Percentiles rank a stretch among this genome's conserved stretches.
Conservation (phyloP, 371 early-diverging fungal genomes). For the Lichtheimia corymbifera region DNA sequence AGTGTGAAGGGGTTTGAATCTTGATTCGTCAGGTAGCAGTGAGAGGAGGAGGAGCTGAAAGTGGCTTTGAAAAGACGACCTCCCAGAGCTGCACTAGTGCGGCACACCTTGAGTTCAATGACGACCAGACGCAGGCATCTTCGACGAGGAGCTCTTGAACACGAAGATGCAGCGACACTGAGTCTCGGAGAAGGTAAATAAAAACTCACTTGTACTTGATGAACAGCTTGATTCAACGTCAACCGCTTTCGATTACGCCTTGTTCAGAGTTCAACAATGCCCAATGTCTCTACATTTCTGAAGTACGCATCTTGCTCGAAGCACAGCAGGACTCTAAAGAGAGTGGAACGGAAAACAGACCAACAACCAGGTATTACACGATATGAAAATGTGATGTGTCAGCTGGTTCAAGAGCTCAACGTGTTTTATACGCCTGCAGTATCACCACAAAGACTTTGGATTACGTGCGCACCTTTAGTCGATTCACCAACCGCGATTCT, state of each 20-base stretch:
- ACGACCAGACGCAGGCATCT: conserved; percentile 45
- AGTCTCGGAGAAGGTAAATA: conserved; percentile 73
- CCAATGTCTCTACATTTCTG: conserved; percentile 86
- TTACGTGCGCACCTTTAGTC: conserved; percentile 80
- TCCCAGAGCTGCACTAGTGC: not conserved
- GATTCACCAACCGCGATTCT: conserved; percentile 83
- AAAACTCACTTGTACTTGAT: not conserved
- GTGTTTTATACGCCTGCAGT: conserved; percentile 27
- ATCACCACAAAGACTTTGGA: conserved; percentile 78
- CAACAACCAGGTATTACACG: conserved; percentile 34
- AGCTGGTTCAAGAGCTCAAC: no score
- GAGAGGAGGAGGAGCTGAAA: not conserved
- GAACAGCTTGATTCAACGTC: not conserved
- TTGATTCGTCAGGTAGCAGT: not conserved
- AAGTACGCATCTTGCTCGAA: conserved; percentile 81
- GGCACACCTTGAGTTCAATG: conserved; percentile 11
- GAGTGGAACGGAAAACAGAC: conserved; percentile 32
- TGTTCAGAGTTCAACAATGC: conserved; percentile 72
- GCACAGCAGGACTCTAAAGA: conserved; percentile 58
- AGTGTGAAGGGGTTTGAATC: no score
- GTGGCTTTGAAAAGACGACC: conserved; percentile 8
- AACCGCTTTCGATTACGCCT: not conserved
- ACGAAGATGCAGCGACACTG: conserved; percentile 74
- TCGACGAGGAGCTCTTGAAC: conserved; percentile 60
- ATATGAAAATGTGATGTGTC: no score